Base-by-base conservation (phyloP, 2,329 filamentous ascomycete species). In the Aspergillus fumigatus region DNA sequence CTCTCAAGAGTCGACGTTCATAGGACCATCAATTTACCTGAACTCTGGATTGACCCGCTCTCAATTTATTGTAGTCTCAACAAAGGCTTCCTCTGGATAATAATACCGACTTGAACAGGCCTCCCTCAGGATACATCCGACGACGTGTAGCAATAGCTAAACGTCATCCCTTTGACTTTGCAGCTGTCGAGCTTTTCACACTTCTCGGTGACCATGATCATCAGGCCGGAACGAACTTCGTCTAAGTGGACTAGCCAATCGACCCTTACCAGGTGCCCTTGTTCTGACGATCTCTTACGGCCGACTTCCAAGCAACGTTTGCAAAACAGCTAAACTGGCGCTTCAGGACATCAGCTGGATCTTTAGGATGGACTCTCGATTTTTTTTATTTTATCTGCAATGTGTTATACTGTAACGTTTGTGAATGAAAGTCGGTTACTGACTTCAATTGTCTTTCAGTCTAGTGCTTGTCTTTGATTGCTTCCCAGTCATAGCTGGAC, bases 391-490 rank as follows among this genome's bases (percentile, higher is more conserved):
- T 55, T 55, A 50, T 57, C 56, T 61, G 32, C 49, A 54, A 50
- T 50, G 52, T 48, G 59, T 55, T 61, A 38, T 35, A 26, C 50
- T 50, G 52, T 60, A 10, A 38, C 40, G 49, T 40, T 63, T 53
- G 57, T 47, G 11, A 23, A 23, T 14, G 56, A 58, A 58, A 63
- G 64, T 70, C 59, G 67, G 62, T 65, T 59, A 72, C 70, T 73
- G 62, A 73, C 70, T 64, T 23, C 21, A 47, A 11, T 47, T 62
- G 53, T 55, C 57, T 66, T 59, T 58, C 52, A 60, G 56, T 65
- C 56, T 67, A 73, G 70, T 71, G 59, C 63, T 62, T 66, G 59
- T 62, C 59, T 57, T 55, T 58, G 59, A 59, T 61, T 55, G 41
- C 40, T 49, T 52, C 51, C 53, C 58, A 62, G 57, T 52, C 50